Percentiles rank a stretch among this genome's conserved stretches.
These are phyloP conservation scores for Huntiella bhutanensis DNA, from an alignment of 2,329 filamentous ascomycete genomes.

Conservation along the genomic window DNA sequence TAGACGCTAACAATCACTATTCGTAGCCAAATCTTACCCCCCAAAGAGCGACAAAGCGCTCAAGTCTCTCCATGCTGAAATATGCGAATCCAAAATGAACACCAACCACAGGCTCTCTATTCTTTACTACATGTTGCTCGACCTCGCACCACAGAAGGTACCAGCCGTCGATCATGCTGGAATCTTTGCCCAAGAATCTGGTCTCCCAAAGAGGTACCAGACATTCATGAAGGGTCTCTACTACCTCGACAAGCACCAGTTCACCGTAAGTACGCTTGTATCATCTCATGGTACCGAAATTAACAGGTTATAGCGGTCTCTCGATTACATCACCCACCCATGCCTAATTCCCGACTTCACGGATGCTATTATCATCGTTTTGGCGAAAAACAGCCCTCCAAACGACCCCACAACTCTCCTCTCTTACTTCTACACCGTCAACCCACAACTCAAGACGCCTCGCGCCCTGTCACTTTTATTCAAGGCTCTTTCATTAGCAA, in stretches of 20 bases:
- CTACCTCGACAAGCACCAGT: slow-evolving; percentile 56
- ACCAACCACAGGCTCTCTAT: slow-evolving; percentile 66
- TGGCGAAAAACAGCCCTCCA: slow-evolving; percentile 41
- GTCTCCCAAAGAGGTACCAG: slow-evolving; percentile 57
- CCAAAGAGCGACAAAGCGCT: slow-evolving; percentile 51
- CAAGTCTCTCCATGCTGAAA: slow-evolving; percentile 48
- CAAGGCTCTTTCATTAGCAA: slow-evolving; percentile 45
- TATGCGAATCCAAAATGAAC: slow-evolving; percentile 44
- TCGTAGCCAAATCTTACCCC: slow-evolving; percentile 49
- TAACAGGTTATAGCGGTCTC: slow-evolving; percentile 30
- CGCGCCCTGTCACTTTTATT: slow-evolving; percentile 49
- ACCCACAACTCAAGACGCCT: slow-evolving; percentile 48
- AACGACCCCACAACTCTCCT: slow-evolving; percentile 47
- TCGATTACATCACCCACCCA: slow-evolving; percentile 62
- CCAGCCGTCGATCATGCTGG: slow-evolving; percentile 27
- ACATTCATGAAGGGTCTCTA: slow-evolving; percentile 69
- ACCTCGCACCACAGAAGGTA: slow-evolving; percentile 38
- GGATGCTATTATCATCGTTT: slow-evolving; percentile 57
- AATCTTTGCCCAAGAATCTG: slow-evolving; percentile 39
- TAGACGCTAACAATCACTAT: too few relatives aligned
- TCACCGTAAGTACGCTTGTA: slow-evolving; percentile 27
- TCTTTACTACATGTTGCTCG: slow-evolving; percentile 67
- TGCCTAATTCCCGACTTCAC: slow-evolving; percentile 64
- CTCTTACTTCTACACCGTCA: slow-evolving; percentile 60
- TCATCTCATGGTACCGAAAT: too few relatives aligned